phyloP scores from a whole-genome alignment of 441 rosid genomes.

The Gossypium lobatum region DNA sequence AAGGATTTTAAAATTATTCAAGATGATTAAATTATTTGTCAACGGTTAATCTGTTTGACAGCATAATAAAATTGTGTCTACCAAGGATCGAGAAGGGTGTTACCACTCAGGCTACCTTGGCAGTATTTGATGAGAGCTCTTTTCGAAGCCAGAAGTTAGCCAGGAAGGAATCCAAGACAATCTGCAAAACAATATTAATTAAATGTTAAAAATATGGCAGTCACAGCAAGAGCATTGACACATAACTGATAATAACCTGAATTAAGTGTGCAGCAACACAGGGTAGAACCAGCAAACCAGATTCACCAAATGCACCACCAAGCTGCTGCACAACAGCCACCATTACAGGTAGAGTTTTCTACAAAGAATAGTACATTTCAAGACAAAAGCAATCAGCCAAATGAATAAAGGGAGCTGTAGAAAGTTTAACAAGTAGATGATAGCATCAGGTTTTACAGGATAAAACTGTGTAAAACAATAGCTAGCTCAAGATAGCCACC shows the following conservation, averaged over 20 bases:
- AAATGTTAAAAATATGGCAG: constrained; percentile 8
- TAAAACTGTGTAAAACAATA: not conserved
- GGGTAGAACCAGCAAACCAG: constrained; percentile 89
- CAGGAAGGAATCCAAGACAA: constrained; percentile 71
- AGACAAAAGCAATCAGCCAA: not conserved
- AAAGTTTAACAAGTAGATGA: not conserved
- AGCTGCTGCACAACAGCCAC: constrained; percentile 88
- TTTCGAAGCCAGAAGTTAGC: constrained; percentile 60
- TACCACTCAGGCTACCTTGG: constrained; percentile 42
- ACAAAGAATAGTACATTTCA: constrained; percentile 4
- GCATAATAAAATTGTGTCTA: not conserved
- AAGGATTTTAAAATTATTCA: not conserved
- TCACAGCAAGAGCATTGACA: not conserved
- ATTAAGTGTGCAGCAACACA: constrained; percentile 85
- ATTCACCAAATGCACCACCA: constrained; percentile 76
- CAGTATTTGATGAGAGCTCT: constrained; percentile 29
- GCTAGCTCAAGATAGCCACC: constrained; percentile 32
- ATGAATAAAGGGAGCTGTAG: not conserved
- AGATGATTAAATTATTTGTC: not conserved
- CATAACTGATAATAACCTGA: constrained; percentile 44
- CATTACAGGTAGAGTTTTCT: constrained; percentile 91
- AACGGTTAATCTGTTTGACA: not conserved
- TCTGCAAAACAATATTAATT: constrained; percentile 30
- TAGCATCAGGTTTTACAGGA: not conserved
- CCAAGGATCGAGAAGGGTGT: not conserved